Percentiles rank a stretch among this genome's conserved stretches.
Conservation (phyloP, 1,139 yeast species). For the Scheffersomyces titani region DNA sequence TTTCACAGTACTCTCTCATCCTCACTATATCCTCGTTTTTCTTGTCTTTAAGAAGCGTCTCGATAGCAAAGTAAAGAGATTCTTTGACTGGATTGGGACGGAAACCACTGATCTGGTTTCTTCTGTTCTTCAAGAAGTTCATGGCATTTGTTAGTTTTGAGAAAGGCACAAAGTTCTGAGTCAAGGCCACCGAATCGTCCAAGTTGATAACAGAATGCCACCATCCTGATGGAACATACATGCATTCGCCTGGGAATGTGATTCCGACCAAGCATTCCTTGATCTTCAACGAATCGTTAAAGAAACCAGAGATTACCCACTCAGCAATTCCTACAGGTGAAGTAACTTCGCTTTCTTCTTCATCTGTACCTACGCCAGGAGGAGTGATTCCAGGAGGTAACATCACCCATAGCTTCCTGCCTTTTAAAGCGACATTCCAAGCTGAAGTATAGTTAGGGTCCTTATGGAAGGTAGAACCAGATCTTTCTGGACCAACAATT, state of each 20-base stretch:
- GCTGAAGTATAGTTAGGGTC: conserved; percentile 92
- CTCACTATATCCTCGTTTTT: conserved; percentile 24
- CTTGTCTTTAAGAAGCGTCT: conserved; percentile 13
- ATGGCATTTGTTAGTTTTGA: conserved; percentile 60
- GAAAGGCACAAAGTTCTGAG: conserved; percentile 83
- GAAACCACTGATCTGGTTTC: conserved; percentile 79
- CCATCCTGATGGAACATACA: conserved; percentile 94
- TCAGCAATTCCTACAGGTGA: conserved; percentile 89
- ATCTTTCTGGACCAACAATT: conserved; percentile 75
- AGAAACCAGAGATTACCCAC: conserved; percentile 84
- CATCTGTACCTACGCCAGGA: conserved; percentile 82
- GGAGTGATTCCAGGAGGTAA: conserved; percentile 75
- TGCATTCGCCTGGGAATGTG: conserved; percentile 79
- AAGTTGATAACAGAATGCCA: conserved; percentile 91
- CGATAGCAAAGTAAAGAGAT: conserved; percentile 32
- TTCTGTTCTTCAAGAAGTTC: conserved; percentile 65
- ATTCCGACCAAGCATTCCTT: conserved; percentile 65
- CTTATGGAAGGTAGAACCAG: conserved; percentile 90
- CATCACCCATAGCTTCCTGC: conserved; percentile 87
- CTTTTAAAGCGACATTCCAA: conserved; percentile 80
- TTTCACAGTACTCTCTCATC: conserved; percentile 18
- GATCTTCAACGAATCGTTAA: conserved; percentile 54
- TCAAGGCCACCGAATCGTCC: conserved; percentile 76
- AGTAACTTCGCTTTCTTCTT: conserved; percentile 85
- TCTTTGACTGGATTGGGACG: conserved; percentile 51